A percentile compares a stretch with the other conserved stretches of the same genome.
These are phyloP conservation scores for Nidularia pulvinata DNA, from an alignment of 768 basidiomycete species.

Conservation along the genomic window DNA sequence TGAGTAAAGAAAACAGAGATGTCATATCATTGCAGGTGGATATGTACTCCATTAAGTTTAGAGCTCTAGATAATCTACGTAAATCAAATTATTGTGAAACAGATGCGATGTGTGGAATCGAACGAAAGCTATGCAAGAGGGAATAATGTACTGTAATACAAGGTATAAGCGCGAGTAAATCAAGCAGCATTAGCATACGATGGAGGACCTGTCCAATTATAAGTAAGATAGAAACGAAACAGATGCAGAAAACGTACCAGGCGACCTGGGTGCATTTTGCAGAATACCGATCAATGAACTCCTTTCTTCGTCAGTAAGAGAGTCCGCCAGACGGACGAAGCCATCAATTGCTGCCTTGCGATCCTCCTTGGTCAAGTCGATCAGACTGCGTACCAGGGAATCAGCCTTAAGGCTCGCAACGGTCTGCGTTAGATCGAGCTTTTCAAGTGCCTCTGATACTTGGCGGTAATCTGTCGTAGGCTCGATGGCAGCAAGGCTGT, in stretches of 20 bases:
- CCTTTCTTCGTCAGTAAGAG: slow-evolving; percentile 74
- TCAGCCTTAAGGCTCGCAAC: slow-evolving; percentile 69
- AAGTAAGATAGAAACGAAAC: background rate
- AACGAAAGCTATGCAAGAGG: background rate
- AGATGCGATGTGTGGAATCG: slow-evolving; percentile 6
- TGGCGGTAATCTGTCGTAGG: slow-evolving; percentile 52
- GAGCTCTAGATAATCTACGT: background rate
- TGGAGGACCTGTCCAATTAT: background rate
- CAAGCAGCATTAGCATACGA: background rate
- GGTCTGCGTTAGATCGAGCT: slow-evolving; percentile 64
- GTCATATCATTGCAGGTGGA: too few relatives aligned
- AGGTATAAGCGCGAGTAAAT: background rate
- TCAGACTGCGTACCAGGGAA: slow-evolving; percentile 62
- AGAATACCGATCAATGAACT: slow-evolving; percentile 57
- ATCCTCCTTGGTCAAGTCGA: slow-evolving; percentile 72
- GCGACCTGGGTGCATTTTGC: slow-evolving; percentile 54
- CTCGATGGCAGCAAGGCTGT: slow-evolving; percentile 58
- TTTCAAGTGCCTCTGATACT: slow-evolving; percentile 67
- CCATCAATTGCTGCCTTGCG: slow-evolving; percentile 77
- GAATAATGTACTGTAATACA: background rate
- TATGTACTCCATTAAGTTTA: background rate
- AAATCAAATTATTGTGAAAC: slow-evolving; percentile 10
- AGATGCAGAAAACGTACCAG: slow-evolving; percentile 42
- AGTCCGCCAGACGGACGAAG: slow-evolving; percentile 71
- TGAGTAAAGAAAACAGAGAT: too few relatives aligned